Percentiles rank a stretch among this genome's conserved stretches.
phyloP scores from a whole-genome alignment of 495 filamentous ascomycete species.

The Penicillium waksmanii region DNA sequence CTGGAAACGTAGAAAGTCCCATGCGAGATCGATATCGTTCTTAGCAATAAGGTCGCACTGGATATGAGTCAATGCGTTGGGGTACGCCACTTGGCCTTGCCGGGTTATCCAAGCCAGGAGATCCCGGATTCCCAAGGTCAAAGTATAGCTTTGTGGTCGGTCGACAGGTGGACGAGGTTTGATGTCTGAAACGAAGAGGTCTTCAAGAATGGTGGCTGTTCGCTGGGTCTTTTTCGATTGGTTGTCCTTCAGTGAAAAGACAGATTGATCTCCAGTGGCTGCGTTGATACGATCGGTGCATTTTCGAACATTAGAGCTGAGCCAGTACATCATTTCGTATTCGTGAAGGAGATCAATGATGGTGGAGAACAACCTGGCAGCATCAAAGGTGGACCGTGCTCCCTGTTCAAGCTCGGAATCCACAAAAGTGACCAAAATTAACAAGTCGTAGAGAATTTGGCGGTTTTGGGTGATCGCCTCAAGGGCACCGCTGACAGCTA shows the following conservation, averaged over 20 bases:
- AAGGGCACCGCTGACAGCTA: conserved; percentile 73
- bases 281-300: conserved; percentile 27
- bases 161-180: conserved; percentile 47
- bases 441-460: conserved; percentile 72
- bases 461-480: conserved; percentile 73
- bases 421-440: conserved; percentile 82
- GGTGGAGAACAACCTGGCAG: conserved; percentile 66
- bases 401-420: conserved; percentile 74
- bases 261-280: conserved; percentile 25
- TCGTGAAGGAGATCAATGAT: conserved; percentile 70
- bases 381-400: conserved; percentile 67
- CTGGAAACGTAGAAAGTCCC: conserved; percentile 74
- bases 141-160: conserved; percentile 47
- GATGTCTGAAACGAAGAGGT: conserved; percentile 52
- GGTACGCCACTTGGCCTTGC: conserved; percentile 46
- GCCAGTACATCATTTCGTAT: conserved; percentile 80
- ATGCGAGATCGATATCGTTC: conserved; percentile 70
- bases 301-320: conserved; percentile 60
- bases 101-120: conserved; percentile 53
- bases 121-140: conserved; percentile 54
- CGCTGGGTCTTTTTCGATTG: conserved; percentile 29
- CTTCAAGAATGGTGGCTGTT: conserved; percentile 50
- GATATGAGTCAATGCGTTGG: conserved; percentile 57
- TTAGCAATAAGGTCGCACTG: conserved; percentile 74
- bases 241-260: conserved; percentile 34